phyloP scores from a whole-genome alignment of 2,329 filamentous ascomycete species.

The Alternaria burnsii region DNA sequence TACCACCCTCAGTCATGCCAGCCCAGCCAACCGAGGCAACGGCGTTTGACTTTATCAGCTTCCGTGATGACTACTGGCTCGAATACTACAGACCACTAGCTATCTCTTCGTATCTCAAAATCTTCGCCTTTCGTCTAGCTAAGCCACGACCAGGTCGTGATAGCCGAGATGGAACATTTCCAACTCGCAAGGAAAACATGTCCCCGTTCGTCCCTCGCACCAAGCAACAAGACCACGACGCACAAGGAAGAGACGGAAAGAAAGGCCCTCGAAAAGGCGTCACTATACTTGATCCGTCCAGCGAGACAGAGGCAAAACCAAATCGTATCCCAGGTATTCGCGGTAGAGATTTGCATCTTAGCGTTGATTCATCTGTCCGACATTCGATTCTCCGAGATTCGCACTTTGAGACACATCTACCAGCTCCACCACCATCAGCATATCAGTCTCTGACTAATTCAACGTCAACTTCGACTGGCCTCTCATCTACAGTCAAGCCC shows the following conservation, averaged over 20 bases:
- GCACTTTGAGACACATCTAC: conserved; percentile 46
- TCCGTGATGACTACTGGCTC: conserved; percentile 94
- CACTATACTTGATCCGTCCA: conserved; percentile 70
- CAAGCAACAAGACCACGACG: conserved; percentile 54
- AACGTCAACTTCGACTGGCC: conserved; percentile 36
- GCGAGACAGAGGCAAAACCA: conserved; percentile 42
- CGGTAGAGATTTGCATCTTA: conserved; percentile 33
- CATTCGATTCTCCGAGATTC: conserved; percentile 55
- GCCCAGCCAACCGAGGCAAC: conserved; percentile 38
- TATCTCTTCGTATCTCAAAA: conserved; percentile 87
- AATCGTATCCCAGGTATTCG: conserved; percentile 30
- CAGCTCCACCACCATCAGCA: conserved; percentile 26
- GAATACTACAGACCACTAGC: conserved; percentile 94
- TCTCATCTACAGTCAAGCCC: conserved; percentile 35
- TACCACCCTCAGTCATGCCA: conserved; percentile 62
- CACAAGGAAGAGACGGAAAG: conserved; percentile 67
- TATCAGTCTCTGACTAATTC: conserved; percentile 42
- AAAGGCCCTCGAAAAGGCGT: conserved; percentile 72
- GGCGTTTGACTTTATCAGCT: conserved; percentile 55
- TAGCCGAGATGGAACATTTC: conserved; percentile 75
- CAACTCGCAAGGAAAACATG: conserved; percentile 79
- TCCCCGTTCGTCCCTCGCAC: conserved; percentile 85
- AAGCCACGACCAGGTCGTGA: conserved; percentile 79
- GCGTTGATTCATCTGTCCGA: conserved; percentile 44
- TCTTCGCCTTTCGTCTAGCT: conserved; percentile 92